Conservation (phyloP, 2,329 filamentous ascomycete species). For the Fusarium sp. region DNA sequence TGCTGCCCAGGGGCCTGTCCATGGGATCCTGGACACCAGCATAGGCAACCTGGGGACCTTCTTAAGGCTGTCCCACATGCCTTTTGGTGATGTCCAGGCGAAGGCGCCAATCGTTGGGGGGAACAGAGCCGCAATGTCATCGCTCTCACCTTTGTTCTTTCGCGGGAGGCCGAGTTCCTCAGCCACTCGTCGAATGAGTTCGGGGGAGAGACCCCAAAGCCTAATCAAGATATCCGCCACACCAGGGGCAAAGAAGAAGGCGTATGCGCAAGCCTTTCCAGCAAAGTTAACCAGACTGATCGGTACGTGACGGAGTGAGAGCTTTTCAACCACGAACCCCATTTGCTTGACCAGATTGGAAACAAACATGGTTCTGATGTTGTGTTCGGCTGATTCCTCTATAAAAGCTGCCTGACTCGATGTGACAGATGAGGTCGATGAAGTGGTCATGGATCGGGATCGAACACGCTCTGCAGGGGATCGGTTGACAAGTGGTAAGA, state of each 20-base stretch:
- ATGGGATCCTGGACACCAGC: conserved; percentile 79
- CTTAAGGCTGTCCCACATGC: conserved; percentile 69
- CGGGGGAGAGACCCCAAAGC: conserved; percentile 80
- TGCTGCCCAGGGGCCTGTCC: conserved; percentile 86
- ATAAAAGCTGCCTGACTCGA: conserved; percentile 71
- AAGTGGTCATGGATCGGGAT: conserved; percentile 62
- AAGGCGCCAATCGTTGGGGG: conserved; percentile 73
- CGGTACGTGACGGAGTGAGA: conserved; percentile 80
- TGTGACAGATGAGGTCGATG: conserved; percentile 73
- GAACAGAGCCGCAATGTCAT: conserved; percentile 77
- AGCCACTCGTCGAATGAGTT: conserved; percentile 77
- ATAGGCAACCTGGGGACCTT: conserved; percentile 75
- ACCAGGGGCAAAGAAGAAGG: conserved; percentile 91
- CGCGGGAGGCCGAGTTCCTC: conserved; percentile 76
- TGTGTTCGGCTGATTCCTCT: conserved; percentile 82
- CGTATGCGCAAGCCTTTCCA: conserved; percentile 91
- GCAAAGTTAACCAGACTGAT: conserved; percentile 83
- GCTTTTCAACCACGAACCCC: conserved; percentile 87
- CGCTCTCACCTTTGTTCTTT: conserved; percentile 67
- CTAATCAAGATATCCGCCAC: conserved; percentile 86
- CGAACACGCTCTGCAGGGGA: conserved; percentile 61
- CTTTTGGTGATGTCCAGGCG: conserved; percentile 67
- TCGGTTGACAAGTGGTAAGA: conserved; percentile 72
- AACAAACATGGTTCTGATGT: conserved; percentile 87
- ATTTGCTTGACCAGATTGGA: conserved; percentile 87